These are phyloP conservation scores for Abrus pulchellus DNA, from an alignment of 306 rosid species.

Conservation along the genomic window DNA sequence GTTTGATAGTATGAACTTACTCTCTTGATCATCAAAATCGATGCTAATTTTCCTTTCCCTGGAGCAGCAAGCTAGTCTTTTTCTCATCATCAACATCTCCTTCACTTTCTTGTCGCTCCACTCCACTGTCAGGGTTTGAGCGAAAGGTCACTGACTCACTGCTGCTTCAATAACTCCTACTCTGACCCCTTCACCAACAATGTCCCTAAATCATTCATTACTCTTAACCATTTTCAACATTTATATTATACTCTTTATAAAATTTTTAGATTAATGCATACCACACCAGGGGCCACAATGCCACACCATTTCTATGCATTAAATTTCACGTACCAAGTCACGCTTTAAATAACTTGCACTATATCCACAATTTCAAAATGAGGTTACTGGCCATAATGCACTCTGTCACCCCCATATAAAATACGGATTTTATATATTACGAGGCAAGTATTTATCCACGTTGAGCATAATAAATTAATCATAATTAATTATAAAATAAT, in stretches of 20 bases:
- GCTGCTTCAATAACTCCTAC: constrained; percentile 48
- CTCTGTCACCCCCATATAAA: neutral
- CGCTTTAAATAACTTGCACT: constrained; percentile 38
- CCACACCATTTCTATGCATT: constrained; percentile 36
- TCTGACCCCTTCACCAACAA: constrained; percentile 48
- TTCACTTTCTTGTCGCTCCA: constrained; percentile 18
- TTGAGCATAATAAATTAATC: neutral
- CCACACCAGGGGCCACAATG: constrained; percentile 47
- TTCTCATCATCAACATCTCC: constrained; percentile 62
- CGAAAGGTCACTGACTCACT: constrained; percentile 24
- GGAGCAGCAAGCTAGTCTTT: constrained; percentile 80
- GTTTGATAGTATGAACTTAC: constrained; percentile 55
- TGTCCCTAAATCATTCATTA: constrained; percentile 30
- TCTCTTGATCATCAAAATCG: constrained; percentile 80
- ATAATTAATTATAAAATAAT: neutral
- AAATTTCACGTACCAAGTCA: constrained; percentile 42
- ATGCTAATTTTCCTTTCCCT: constrained; percentile 71
- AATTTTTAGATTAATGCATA: constrained; percentile 20
- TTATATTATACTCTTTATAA: neutral
- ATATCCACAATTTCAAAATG: neutral
- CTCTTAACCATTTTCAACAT: constrained; percentile 24
- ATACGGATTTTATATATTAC: neutral
- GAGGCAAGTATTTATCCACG: neutral
- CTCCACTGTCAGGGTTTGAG: constrained; percentile 4
- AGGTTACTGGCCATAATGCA: too few relatives aligned